Conservation (phyloP, 441 rosid species). For the Corymbia citriodora region DNA sequence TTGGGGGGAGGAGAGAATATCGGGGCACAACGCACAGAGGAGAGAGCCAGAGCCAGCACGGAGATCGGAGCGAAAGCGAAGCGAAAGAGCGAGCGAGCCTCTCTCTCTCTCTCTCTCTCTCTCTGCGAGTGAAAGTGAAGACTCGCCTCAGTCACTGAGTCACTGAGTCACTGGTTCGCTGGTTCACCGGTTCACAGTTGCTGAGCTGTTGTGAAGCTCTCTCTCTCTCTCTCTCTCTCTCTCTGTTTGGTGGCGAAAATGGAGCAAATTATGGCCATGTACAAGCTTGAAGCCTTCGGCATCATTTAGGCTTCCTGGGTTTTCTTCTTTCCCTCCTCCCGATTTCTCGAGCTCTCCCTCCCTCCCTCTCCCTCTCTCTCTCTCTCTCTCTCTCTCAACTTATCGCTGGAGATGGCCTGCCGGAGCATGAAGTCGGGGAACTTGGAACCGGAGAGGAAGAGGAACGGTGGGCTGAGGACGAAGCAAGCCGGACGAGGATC, state of each 20-base stretch:
- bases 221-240: background rate
- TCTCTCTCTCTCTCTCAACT: background rate
- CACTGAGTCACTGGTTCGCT: background rate
- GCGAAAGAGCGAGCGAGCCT: background rate
- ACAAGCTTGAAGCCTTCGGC: conserved; percentile 73
- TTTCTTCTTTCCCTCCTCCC: background rate
- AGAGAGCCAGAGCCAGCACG: background rate
- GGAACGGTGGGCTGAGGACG: conserved; percentile 88
- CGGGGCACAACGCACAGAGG: background rate
- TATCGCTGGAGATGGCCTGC: conserved; percentile 41
- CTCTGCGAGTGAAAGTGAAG: background rate
- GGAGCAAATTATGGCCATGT: conserved; percentile 61
- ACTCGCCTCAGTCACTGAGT: background rate
- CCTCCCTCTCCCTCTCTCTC: background rate
- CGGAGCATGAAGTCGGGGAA: conserved; percentile 49
- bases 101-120: background rate
- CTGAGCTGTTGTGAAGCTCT: background rate
- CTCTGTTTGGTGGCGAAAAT: conserved; percentile 17
- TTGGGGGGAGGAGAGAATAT: background rate
- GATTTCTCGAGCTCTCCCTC: background rate
- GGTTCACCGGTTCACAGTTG: background rate
- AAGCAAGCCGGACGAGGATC: conserved; percentile 98
- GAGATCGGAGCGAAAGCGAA: background rate
- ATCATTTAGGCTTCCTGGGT: conserved; percentile 33
- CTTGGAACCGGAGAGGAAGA: conserved; percentile 95